Percentiles rank a stretch among this genome's conserved stretches.
Evolutionary conservation across 2,329 filamentous ascomycete genomes (phyloP).

Genomic region (Tolypocladium amazonense): DNA sequence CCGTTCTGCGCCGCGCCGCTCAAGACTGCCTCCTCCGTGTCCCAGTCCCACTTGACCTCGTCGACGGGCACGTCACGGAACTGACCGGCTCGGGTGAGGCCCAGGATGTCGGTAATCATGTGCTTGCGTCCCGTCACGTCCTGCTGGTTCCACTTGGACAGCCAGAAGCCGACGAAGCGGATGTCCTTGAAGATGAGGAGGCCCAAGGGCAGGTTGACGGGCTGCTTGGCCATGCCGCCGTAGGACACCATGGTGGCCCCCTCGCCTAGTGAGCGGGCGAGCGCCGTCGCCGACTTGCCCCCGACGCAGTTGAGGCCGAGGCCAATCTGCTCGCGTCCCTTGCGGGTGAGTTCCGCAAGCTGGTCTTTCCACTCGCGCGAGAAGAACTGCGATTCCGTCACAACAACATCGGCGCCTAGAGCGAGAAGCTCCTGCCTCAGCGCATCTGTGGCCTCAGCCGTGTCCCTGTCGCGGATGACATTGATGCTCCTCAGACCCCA

Average conservation of each 20-base stretch:
- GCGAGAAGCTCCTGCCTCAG: slow-evolving; percentile 39
- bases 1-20: slow-evolving; percentile 71
- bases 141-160: slow-evolving; percentile 75
- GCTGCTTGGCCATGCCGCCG: slow-evolving; percentile 87
- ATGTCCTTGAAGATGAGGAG: slow-evolving; percentile 91
- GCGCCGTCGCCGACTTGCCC: slow-evolving; percentile 67
- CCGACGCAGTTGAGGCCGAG: slow-evolving; percentile 91
- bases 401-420: slow-evolving; percentile 46
- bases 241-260: slow-evolving; percentile 80
- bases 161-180: slow-evolving; percentile 87
- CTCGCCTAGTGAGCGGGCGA: slow-evolving; percentile 63
- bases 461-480: slow-evolving; percentile 64
- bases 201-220: slow-evolving; percentile 68
- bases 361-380: slow-evolving; percentile 50
- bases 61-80: slow-evolving; percentile 80
- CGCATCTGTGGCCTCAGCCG: slow-evolving; percentile 50
- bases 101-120: slow-evolving; percentile 78
- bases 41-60: slow-evolving; percentile 72
- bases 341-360: slow-evolving; percentile 56
- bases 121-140: slow-evolving; percentile 63
- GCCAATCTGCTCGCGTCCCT: slow-evolving; percentile 59
- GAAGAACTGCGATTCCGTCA: slow-evolving; percentile 45
- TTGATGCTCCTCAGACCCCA: slow-evolving; percentile 93
- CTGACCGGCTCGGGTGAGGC: slow-evolving; percentile 60
- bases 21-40: slow-evolving; percentile 60